Conservation (phyloP, 176 grass and related monocot genomes). For the Dactylis glomerata region DNA sequence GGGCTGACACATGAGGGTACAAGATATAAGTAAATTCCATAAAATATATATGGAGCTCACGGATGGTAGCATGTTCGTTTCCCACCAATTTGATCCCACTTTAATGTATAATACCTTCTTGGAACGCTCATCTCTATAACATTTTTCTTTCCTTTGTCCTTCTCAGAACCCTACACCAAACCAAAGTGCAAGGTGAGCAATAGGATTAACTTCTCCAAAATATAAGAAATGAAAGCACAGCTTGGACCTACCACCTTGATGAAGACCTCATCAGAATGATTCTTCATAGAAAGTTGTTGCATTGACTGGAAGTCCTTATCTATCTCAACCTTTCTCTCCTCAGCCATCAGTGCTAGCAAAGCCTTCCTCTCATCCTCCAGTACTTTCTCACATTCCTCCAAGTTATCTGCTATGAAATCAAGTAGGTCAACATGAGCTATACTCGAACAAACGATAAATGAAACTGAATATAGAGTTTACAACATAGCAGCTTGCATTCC, state of each 20-base stretch:
- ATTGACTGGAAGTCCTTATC: conserved; percentile 72
- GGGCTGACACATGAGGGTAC: conserved; percentile 4
- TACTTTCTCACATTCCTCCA: conserved; percentile 82
- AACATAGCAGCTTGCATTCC: not conserved
- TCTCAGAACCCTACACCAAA: conserved; percentile 50
- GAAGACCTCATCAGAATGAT: conserved; percentile 43
- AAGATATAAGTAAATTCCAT: conserved; percentile 16
- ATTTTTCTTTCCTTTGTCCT: conserved; percentile 66
- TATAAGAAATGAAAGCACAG: not conserved
- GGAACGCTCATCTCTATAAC: conserved; percentile 51
- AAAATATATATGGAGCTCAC: conserved; percentile 9
- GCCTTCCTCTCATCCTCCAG: conserved; percentile 61
- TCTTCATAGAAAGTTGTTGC: conserved; percentile 61
- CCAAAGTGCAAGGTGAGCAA: not conserved
- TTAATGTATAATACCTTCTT: conserved; percentile 57
- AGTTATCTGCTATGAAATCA: conserved; percentile 58
- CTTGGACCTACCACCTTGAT: conserved; percentile 60
- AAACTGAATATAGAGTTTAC: not conserved
- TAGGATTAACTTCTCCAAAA: not conserved
- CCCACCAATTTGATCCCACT: no score
- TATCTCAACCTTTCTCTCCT: conserved; percentile 73
- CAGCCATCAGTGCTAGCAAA: conserved; percentile 43
- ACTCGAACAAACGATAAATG: not conserved
- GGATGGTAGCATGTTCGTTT: conserved; percentile 10
- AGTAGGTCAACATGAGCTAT: not conserved